Evolutionary conservation across 768 basidiomycete genomes (phyloP).

Genomic region (Leccinellum albellum): DNA sequence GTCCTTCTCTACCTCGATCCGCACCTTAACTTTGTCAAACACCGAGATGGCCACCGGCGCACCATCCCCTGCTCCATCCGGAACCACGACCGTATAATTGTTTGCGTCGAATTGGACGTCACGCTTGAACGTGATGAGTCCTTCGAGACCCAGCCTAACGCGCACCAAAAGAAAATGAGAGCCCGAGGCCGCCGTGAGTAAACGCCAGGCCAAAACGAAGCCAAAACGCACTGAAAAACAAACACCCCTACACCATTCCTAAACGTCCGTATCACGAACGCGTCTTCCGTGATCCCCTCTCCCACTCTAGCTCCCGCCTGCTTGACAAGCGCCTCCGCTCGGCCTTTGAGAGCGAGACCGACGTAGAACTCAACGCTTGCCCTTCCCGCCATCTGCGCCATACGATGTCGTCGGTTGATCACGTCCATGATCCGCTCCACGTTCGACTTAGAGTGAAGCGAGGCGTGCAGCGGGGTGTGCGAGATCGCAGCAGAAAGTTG

Average conservation of each 20-base stretch:
- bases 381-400: slow-evolving; percentile 96
- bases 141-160: no score
- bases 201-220: neutral
- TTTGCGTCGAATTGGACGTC: slow-evolving; percentile 71
- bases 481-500: slow-evolving; percentile 90
- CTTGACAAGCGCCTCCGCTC: slow-evolving; percentile 39
- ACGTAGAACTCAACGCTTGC: slow-evolving; percentile 98
- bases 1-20: slow-evolving; percentile 91
- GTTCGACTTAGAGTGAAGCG: slow-evolving; percentile 82
- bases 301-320: slow-evolving; percentile 24
- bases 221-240: slow-evolving; percentile 72
- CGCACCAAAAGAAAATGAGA: no score
- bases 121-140: no score
- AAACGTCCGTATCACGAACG: slow-evolving; percentile 91
- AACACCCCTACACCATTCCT: slow-evolving; percentile 96
- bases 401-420: slow-evolving; percentile 88
- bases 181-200: neutral
- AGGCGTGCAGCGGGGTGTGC: slow-evolving; percentile 76
- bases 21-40: slow-evolving; percentile 90
- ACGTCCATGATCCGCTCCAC: slow-evolving; percentile 84
- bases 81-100: slow-evolving; percentile 78
- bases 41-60: slow-evolving; percentile 68
- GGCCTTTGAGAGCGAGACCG: slow-evolving; percentile 80
- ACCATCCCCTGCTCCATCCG: slow-evolving; percentile 25
- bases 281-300: slow-evolving; percentile 63